Evolutionary conservation across 139 green algal species (phyloP), one percentile per base, ranked within the genome.

Genomic region (Chlorella sp.): DNA sequence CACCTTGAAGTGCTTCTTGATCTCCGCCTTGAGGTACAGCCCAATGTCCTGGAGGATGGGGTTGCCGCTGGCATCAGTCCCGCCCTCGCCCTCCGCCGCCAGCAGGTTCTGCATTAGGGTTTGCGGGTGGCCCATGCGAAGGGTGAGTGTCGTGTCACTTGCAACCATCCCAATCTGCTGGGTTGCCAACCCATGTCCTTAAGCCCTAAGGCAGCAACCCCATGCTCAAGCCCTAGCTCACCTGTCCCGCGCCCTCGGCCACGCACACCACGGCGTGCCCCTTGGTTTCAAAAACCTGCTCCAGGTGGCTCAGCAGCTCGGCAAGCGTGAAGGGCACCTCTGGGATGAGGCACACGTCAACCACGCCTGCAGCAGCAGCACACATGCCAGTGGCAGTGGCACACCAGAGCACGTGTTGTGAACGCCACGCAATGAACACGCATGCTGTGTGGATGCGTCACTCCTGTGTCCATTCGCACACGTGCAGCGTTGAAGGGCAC

Each of bases 331-430:
- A 98, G 0, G 80, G 67, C 32, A 97, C 89, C 84, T 99, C 94
- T 5, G 95, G 95, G 66, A 98, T 99, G 33, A 99, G 83, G 76
- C 88, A 95, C 6, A 88, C 81, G 73, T 98, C 93, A 67, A 94
- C 90, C 63, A 92, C 84, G 35, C 89, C 88, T 87, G 82, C n/a
- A n/a, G n/a, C n/a, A n/a, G n/a, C n/a, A n/a, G 23, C 5, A n/a
- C n/a, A n/a, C n/a, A n/a, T n/a, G n/a, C n/a, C n/a, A n/a, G n/a
- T n/a, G n/a, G n/a, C n/a, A n/a, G n/a, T n/a, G n/a, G n/a, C n/a
- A n/a, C n/a, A n/a, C n/a, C n/a, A n/a, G n/a, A n/a, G n/a, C n/a
- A n/a, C n/a, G n/a, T n/a, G n/a, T n/a, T n/a, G n/a, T n/a, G n/a
- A n/a, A n/a, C n/a, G n/a, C 69, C 61, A 20, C 70, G n/a, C n/a